These are phyloP conservation scores for Areca catechu DNA, from an alignment of 176 grass and related monocot genomes.

Conservation along the genomic window DNA sequence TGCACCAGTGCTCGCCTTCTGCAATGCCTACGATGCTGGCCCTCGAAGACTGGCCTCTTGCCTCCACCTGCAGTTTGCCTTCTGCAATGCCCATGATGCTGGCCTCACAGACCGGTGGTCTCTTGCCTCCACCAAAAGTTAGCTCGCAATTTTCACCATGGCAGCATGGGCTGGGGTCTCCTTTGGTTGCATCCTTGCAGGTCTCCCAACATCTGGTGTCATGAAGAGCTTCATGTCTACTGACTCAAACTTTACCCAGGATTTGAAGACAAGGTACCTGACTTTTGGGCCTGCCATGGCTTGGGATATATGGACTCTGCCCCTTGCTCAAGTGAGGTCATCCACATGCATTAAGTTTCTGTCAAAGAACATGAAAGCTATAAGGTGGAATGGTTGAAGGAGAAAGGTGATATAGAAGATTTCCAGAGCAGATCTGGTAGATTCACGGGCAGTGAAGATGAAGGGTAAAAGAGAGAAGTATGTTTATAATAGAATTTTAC, in stretches of 20 bases:
- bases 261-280: slow-evolving; percentile 77
- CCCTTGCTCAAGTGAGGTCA: slow-evolving; percentile 47
- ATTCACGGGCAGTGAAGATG: too few species aligned
- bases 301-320: slow-evolving; percentile 61
- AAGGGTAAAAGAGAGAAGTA: too few species aligned
- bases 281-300: slow-evolving; percentile 56
- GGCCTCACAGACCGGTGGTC: slow-evolving; percentile 68
- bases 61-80: slow-evolving; percentile 60
- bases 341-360: slow-evolving; percentile 87
- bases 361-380: slow-evolving; percentile 24
- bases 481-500: too few species aligned
- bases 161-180: slow-evolving; percentile 42
- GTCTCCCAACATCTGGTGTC: slow-evolving; percentile 58
- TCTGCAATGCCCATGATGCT: slow-evolving; percentile 78
- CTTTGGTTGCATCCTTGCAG: slow-evolving; percentile 40
- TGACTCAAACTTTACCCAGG: slow-evolving; percentile 55
- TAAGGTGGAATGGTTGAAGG: slow-evolving; percentile 25
- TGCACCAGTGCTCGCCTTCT: slow-evolving; percentile 65
- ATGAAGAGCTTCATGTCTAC: slow-evolving; percentile 56
- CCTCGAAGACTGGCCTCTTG: slow-evolving; percentile 58
- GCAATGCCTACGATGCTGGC: slow-evolving; percentile 74
- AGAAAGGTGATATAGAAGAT: too few species aligned
- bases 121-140: slow-evolving; percentile 58
- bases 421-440: too few species aligned
- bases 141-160: slow-evolving; percentile 61